Conservation (phyloP, 495 filamentous ascomycete species). For the Podospora anserina region DNA sequence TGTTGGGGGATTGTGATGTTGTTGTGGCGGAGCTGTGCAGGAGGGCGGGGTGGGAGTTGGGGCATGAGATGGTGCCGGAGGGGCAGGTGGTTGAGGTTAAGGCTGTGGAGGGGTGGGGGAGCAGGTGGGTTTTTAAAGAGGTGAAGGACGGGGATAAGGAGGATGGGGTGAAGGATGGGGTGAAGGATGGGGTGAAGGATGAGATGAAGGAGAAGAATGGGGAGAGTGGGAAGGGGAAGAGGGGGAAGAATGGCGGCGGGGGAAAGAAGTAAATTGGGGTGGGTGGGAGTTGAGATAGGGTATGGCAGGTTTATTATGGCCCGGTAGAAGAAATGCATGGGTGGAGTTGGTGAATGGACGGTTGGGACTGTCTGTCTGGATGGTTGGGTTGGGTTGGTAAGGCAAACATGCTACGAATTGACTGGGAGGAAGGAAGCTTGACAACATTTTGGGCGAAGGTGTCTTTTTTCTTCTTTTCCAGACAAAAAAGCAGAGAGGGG, state of each 20-base stretch:
- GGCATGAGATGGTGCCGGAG: slow-evolving; percentile 81
- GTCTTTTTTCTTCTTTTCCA: not conserved
- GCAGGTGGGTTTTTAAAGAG: slow-evolving; percentile 3
- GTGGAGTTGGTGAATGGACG: no score
- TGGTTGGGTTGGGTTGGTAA: no score
- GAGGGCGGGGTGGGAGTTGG: slow-evolving; percentile 78
- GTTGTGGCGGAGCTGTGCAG: slow-evolving; percentile 87
- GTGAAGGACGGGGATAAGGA: not conserved
- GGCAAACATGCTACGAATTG: no score
- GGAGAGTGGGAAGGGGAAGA: not conserved
- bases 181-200: not conserved
- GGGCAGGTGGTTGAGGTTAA: slow-evolving; percentile 54
- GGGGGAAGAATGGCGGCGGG: not conserved
- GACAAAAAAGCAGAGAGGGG: not conserved
- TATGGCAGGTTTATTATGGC: no score
- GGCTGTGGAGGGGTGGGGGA: not conserved
- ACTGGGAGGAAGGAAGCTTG: no score
- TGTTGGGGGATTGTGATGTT: slow-evolving; percentile 90
- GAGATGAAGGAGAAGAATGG: not conserved
- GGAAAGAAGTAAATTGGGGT: not conserved
- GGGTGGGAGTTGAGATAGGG: no score
- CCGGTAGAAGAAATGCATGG: no score
- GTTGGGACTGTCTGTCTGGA: no score
- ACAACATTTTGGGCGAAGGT: no score
- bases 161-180: not conserved